Conservation (phyloP, 2,329 filamentous ascomycete species). For the Tolypocladium tropicale region DNA sequence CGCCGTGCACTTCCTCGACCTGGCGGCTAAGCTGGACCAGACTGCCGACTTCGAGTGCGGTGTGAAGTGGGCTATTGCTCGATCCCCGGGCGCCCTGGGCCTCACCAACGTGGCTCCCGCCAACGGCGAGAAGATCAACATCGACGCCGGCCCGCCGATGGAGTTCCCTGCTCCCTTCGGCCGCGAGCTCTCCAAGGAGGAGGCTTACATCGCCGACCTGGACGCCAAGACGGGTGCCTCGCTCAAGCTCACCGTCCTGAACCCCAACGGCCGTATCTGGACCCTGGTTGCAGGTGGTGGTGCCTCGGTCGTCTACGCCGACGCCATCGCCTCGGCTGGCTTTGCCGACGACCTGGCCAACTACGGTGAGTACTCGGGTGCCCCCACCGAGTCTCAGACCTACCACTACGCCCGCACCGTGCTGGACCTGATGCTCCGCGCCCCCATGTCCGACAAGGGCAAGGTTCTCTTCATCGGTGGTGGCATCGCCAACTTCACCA, state of each 20-base stretch:
- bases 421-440: conserved; percentile 92
- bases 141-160: conserved; percentile 95
- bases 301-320: conserved; percentile 97
- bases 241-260: conserved; percentile 94
- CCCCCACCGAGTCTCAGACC: conserved; percentile 95
- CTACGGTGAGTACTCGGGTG: conserved; percentile 99
- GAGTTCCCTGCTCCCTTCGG: conserved; percentile 99
- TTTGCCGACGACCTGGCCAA: conserved; percentile 96
- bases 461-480: conserved; percentile 99
- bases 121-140: conserved; percentile 67
- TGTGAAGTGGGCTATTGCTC: conserved; percentile 96
- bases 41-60: conserved; percentile 99
- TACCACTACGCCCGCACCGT: conserved; percentile 98
- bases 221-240: conserved; percentile 99
- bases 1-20: conserved; percentile 93
- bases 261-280: conserved; percentile 87
- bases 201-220: conserved; percentile 97
- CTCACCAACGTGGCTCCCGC: conserved; percentile 56
- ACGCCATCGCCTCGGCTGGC: conserved; percentile 92
- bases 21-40: conserved; percentile 97
- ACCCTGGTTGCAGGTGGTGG: conserved; percentile 97
- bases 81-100: conserved; percentile 80
- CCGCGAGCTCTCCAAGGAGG: conserved; percentile 96
- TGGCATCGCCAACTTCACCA: conserved; percentile 99
- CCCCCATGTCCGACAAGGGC: conserved; percentile 74